Evolutionary conservation across 768 basidiomycete genomes (phyloP).

Genomic region (Tremella yokohamensis): DNA sequence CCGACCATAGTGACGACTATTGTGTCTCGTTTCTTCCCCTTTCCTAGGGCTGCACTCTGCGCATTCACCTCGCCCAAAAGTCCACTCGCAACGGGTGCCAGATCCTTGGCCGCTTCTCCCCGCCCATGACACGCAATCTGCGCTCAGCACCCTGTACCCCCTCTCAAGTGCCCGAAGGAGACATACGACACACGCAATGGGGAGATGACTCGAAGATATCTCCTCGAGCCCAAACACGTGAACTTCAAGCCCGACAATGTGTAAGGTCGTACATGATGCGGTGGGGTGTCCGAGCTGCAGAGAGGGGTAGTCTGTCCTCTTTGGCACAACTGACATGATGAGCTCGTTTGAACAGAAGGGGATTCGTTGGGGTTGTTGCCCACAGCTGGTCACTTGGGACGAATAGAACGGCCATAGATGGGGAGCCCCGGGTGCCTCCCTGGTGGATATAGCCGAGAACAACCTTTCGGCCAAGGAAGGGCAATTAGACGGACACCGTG

Average conservation of each 20-base stretch:
- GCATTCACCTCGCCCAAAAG: slow-evolving; percentile 45
- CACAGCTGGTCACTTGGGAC: no score
- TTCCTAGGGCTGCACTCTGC: no score
- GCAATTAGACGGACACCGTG: no score
- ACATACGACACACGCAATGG: slow-evolving; percentile 37
- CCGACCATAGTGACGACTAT: slow-evolving; percentile 57
- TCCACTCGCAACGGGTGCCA: slow-evolving; percentile 50
- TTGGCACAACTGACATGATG: neutral
- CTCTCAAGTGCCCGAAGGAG: neutral
- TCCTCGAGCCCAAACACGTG: slow-evolving; percentile 41
- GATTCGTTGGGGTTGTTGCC: no score
- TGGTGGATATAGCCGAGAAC: no score
- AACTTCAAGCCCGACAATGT: slow-evolving; percentile 36
- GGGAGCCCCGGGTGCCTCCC: no score
- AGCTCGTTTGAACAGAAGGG: neutral
- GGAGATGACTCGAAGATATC: slow-evolving; percentile 29
- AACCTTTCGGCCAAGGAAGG: no score
- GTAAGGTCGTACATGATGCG: slow-evolving; percentile 14
- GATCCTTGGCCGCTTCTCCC: slow-evolving; percentile 46
- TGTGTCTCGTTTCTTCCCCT: slow-evolving; percentile 49
- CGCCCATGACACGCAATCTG: slow-evolving; percentile 58
- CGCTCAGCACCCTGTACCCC: neutral
- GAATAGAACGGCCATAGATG: no score
- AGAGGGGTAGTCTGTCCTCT: slow-evolving; percentile 28
- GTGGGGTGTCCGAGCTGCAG: slow-evolving; percentile 20